phyloP scores from a whole-genome alignment of 2,329 filamentous ascomycete genomes.

The Aspergillus spinulosporus region DNA sequence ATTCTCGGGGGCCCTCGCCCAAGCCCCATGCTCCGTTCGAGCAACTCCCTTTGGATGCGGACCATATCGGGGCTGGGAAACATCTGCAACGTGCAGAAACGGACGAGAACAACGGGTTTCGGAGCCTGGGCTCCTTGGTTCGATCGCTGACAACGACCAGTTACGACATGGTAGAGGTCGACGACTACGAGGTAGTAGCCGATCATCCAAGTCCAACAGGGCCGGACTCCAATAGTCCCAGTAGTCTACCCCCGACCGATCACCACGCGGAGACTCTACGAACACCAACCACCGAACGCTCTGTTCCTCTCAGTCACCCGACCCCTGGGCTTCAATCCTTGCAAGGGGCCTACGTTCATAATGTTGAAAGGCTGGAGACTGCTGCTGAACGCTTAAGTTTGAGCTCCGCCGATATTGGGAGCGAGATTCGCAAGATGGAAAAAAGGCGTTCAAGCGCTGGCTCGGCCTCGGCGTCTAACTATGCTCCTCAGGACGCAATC shows the following conservation, averaged over 20 bases:
- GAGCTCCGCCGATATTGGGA: conserved; percentile 46
- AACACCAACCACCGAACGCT: conserved; percentile 42
- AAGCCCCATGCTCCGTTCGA: conserved; percentile 29
- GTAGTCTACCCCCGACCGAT: conserved; percentile 5
- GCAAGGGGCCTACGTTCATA: conserved; percentile 52
- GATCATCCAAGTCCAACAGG: conserved; percentile 25
- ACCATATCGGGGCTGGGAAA: conserved; percentile 32
- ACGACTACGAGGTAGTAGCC: conserved; percentile 45
- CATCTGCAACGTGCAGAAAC: conserved; percentile 33
- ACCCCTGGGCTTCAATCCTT: conserved; percentile 52
- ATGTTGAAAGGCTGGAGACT: conserved; percentile 52
- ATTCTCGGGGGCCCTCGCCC: conserved; percentile 35
- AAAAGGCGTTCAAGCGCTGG: conserved; percentile 42
- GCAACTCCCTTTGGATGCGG: conserved; percentile 32
- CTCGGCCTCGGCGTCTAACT: conserved; percentile 42
- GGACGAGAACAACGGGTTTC: conserved; percentile 26
- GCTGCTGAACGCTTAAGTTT: conserved; percentile 51
- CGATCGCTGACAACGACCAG: conserved; percentile 40
- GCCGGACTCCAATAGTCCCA: conserved; percentile 24
- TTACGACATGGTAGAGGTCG: conserved; percentile 50
- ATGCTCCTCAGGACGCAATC: conserved; percentile 39
- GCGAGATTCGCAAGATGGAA: conserved; percentile 49
- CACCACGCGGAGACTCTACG: conserved; percentile 25
- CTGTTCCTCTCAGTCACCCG: conserved; percentile 49
- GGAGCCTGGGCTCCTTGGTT: conserved; percentile 36